Percentiles rank a stretch among this genome's conserved stretches.
These are phyloP conservation scores for Fusarium irregulare DNA, from an alignment of 2,329 filamentous ascomycete species.

Conservation along the genomic window DNA sequence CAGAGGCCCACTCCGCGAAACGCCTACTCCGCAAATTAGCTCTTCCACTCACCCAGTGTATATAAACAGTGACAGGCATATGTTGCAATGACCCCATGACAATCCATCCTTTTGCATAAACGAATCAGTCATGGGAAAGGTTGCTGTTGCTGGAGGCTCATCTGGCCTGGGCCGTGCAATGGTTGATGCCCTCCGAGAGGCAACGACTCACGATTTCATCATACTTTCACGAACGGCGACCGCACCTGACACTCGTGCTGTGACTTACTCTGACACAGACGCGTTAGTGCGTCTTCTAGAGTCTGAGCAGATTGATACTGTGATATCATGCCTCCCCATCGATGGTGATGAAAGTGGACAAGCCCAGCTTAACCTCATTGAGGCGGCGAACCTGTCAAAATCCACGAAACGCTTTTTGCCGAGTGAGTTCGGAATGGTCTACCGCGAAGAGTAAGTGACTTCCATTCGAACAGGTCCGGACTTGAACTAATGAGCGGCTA, in stretches of 20 bases:
- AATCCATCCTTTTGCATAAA: background rate
- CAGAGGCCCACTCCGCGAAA: background rate
- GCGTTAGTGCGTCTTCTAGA: background rate
- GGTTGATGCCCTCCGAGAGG: background rate
- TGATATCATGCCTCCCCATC: background rate
- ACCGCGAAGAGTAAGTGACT: background rate
- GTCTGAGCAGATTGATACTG: background rate
- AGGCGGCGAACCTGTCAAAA: background rate
- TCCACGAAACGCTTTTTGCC: background rate
- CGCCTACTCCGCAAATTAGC: background rate
- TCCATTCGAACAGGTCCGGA: accelerated
- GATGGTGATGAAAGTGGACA: background rate
- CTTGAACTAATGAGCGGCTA: background rate
- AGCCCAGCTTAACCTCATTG: conserved; percentile 5
- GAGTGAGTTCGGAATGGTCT: conserved; percentile 1
- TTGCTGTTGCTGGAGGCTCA: conserved; percentile 6
- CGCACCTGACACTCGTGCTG: accelerated
- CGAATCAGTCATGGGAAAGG: background rate
- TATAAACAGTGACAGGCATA: background rate
- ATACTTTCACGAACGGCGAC: background rate
- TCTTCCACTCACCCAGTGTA: background rate
- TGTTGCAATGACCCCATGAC: background rate
- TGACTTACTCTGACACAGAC: background rate
- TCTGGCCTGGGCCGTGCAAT: background rate
- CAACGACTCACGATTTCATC: background rate